Percentiles rank a stretch among this genome's conserved stretches.
Conservation (phyloP, 257 asterid genomes). For the Solanum chiquidenum region DNA sequence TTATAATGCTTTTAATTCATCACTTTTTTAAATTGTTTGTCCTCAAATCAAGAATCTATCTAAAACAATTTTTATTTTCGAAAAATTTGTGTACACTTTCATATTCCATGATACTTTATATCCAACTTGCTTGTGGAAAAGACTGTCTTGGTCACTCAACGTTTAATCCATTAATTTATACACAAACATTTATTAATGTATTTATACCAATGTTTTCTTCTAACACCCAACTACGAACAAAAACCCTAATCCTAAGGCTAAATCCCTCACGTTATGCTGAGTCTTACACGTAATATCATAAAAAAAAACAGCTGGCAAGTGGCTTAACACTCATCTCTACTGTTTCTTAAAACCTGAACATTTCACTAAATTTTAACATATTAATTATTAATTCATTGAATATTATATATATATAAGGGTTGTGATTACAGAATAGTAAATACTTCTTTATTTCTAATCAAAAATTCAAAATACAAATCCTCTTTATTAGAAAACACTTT, state of each 20-base stretch:
- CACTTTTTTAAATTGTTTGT: not conserved
- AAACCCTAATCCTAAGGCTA: not conserved
- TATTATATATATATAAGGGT: not conserved
- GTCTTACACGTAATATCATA: slow-evolving; percentile 16
- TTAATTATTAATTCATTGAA: not conserved
- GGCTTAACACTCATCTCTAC: slow-evolving; percentile 6
- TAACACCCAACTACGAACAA: not conserved
- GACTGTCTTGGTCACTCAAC: not conserved
- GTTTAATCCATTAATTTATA: not conserved
- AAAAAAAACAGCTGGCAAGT: slow-evolving; percentile 20
- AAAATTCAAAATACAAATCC: too few species aligned
- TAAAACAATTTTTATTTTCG: not conserved
- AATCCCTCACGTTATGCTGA: slow-evolving; percentile 5
- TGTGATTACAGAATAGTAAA: too few species aligned
- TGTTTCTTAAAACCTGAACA: not conserved
- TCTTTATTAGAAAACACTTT: too few species aligned
- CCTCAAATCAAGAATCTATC: not conserved
- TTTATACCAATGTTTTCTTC: not conserved
- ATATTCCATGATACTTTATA: not conserved
- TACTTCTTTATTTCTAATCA: too few species aligned
- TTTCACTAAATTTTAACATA: not conserved
- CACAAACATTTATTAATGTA: not conserved
- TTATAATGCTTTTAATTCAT: not conserved
- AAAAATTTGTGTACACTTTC: not conserved
- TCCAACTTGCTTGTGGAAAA: not conserved